Conservation (phyloP, 306 rosid genomes). For the Inga leiocalycina region DNA sequence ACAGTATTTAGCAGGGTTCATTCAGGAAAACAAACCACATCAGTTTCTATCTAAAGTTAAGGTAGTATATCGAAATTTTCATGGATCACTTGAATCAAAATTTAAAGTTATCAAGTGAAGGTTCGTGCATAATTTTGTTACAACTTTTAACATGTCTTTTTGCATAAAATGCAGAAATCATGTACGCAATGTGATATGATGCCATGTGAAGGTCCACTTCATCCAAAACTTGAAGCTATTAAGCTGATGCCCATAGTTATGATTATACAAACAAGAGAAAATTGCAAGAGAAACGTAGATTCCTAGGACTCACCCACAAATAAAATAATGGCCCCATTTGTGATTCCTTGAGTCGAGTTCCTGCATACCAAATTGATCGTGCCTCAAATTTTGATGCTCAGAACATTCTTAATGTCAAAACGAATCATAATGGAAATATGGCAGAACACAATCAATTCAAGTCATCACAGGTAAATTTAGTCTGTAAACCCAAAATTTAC, state of each 20-base stretch:
- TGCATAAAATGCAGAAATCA: not conserved
- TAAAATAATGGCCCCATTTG: conserved; percentile 84
- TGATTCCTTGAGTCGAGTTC: conserved; percentile 72
- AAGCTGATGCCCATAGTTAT: not conserved
- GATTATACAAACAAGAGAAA: not conserved
- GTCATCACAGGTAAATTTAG: not conserved
- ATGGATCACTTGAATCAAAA: not conserved
- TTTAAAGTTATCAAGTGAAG: not conserved
- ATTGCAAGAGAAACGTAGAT: not conserved
- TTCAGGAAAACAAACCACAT: not conserved
- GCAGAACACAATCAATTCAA: not conserved
- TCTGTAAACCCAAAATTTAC: not conserved
- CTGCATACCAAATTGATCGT: conserved; percentile 35
- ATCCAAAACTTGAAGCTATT: not conserved
- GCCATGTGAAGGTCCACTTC: not conserved
- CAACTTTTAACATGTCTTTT: not conserved
- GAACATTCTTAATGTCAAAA: not conserved
- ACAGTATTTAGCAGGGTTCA: not conserved
- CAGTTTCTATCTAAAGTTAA: not conserved
- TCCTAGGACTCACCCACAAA: conserved; percentile 63
- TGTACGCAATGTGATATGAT: not conserved
- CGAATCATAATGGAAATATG: not conserved
- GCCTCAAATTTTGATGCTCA: not conserved
- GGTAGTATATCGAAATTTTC: not conserved
- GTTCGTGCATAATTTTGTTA: not conserved